Evolutionary conservation across 257 asterid species (phyloP), one percentile per base, ranked within the genome.

Genomic region (Nicotiana benthamiana): DNA sequence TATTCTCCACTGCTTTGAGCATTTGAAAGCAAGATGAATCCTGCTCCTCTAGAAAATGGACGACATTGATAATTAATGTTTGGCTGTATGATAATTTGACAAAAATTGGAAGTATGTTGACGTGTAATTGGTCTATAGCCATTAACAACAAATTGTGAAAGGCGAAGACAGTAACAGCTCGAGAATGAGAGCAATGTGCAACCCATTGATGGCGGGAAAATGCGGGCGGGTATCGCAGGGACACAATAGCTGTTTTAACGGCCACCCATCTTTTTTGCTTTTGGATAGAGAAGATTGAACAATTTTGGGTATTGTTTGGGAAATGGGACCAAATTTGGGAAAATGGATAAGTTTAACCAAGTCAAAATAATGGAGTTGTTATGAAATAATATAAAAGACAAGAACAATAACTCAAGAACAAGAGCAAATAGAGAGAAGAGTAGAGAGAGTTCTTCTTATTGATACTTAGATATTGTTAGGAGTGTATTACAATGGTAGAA

Each of bases 1-100:
- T 80, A 90, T 12, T 80, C 82, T 64, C 80, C 89, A 57, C 76
- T 53, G 75, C 79, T 83, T 84, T 62, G 87, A 54, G 86, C 74
- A 40, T 27, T 79, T 46, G 87, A 82, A 83, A 78, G 82, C 15
- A 80, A 77, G n/a, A 40, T 8, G 48, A 51, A 3, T 27, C 32
- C 48, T 72, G 62, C 48, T 32, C 65, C 28, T 13, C 70, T 65
- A 72, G 87, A 67, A 59, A 77, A 22, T 62, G 48, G 48, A 40
- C 74, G 62, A 56, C 40, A 70, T 18, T 82, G 74, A 16, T n/a
- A n/a, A n/a, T 64, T 40, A 62, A 32, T 51, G 63, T 5, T 72
- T 57, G 67, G 79, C 81, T 75, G 56, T 80, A 75, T 26, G 10
- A 74, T 8, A 40, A 7, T 54, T 70, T 61, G 85, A 67, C 27